A percentile compares a stretch with the other conserved stretches of the same genome.
phyloP scores from a whole-genome alignment of 495 filamentous ascomycete species.

The Penicillium robsamsonii region DNA sequence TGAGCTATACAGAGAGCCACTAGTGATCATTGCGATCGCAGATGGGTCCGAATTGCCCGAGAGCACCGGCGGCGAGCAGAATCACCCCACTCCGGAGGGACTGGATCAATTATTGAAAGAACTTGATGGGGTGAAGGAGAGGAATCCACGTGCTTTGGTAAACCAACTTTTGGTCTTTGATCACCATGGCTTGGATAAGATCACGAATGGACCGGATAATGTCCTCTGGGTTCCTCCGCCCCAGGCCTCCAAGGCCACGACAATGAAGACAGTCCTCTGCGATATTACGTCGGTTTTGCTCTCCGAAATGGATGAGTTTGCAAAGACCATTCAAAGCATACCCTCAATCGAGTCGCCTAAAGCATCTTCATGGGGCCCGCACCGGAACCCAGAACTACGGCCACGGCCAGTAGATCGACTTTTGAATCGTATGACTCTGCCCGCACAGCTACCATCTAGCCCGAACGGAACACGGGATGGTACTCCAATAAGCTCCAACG shows the following conservation, averaged over 20 bases:
- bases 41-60: constrained; percentile 61
- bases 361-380: constrained; percentile 47
- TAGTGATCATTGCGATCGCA: constrained; percentile 75
- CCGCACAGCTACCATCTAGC: constrained; percentile 55
- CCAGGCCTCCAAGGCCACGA: constrained; percentile 72
- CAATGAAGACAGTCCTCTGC: constrained; percentile 91
- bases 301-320: constrained; percentile 82
- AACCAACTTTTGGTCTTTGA: constrained; percentile 81
- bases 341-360: constrained; percentile 75
- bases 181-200: constrained; percentile 45
- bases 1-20: constrained; percentile 76
- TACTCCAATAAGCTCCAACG: constrained; percentile 49
- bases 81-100: constrained; percentile 38
- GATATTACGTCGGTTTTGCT: constrained; percentile 82
- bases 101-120: constrained; percentile 67
- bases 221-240: constrained; percentile 71
- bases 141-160: constrained; percentile 70
- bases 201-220: constrained; percentile 45
- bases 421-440: constrained; percentile 77
- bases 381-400: constrained; percentile 45
- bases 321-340: constrained; percentile 77
- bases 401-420: constrained; percentile 45
- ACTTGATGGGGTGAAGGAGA: constrained; percentile 54
- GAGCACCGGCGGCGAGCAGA: constrained; percentile 32
- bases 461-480: constrained; percentile 48